Conservation (phyloP, 345 rosid species). For the Luvunga scandens region DNA sequence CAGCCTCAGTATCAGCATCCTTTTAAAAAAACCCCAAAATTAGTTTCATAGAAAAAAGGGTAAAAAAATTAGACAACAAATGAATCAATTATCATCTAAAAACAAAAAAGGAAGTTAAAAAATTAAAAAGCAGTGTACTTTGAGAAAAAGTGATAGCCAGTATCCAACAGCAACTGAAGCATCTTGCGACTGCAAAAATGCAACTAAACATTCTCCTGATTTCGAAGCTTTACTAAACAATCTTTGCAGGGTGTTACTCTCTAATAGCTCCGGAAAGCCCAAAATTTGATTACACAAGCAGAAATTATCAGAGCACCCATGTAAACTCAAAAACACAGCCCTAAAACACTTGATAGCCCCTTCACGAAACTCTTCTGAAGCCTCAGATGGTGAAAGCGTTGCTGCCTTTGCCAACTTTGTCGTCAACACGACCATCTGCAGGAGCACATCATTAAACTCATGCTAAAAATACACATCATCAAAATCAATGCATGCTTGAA, state of each 20-base stretch:
- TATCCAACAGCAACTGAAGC: constrained; percentile 89
- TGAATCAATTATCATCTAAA: not conserved
- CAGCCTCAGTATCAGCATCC: constrained; percentile 90
- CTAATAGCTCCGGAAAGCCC: constrained; percentile 59
- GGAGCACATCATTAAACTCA: constrained; percentile 11
- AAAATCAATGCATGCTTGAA: too few relatives aligned
- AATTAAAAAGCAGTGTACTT: constrained; percentile 37
- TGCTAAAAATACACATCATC: not conserved
- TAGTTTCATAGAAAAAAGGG: constrained; percentile 2
- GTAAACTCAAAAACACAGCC: constrained; percentile 55
- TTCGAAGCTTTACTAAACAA: constrained; percentile 21
- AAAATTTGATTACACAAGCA: constrained; percentile 58
- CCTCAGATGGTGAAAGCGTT: constrained; percentile 63
- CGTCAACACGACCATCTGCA: constrained; percentile 75
- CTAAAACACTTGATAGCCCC: constrained; percentile 80
- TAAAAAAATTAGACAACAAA: not conserved
- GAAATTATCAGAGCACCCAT: constrained; percentile 49
- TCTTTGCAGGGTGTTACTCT: constrained; percentile 29
- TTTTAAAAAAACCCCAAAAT: constrained; percentile 32
- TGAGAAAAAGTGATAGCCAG: constrained; percentile 89
- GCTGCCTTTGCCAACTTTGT: constrained; percentile 79
- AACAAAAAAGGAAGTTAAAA: not conserved
- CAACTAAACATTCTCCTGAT: constrained; percentile 62
- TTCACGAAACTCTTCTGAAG: constrained; percentile 89
- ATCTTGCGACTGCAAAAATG: constrained; percentile 74